Evolutionary conservation across 768 basidiomycete genomes (phyloP).

Genomic region (Saitozyma sp.): DNA sequence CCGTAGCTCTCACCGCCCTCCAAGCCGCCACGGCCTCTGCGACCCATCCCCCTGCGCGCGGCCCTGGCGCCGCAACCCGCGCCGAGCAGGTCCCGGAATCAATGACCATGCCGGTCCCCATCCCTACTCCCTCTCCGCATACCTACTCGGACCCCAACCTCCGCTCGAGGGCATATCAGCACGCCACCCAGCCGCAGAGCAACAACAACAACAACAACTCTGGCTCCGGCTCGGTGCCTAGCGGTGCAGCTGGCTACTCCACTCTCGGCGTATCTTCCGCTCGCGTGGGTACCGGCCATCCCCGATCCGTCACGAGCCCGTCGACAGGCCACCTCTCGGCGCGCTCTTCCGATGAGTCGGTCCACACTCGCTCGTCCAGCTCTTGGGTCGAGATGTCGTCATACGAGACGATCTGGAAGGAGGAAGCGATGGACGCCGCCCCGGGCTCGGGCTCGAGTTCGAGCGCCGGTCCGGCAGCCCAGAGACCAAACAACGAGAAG

Average conservation of each 20-base stretch:
- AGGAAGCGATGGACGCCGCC: constrained; percentile 29
- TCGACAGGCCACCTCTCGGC: constrained; percentile 9
- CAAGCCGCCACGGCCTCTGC: constrained; percentile 23
- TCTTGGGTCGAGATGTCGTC: constrained; percentile 25
- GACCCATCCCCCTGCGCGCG: not conserved
- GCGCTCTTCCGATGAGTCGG: constrained; percentile 10
- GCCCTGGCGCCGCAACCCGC: constrained; percentile 1
- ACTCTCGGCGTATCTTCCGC: not conserved
- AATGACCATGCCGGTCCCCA: constrained; percentile 42
- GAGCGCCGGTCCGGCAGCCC: constrained; percentile 2
- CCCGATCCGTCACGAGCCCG: constrained; percentile 1
- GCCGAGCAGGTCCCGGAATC: constrained; percentile 15
- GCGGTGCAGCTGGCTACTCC: not conserved
- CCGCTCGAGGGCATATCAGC: constrained; percentile 26
- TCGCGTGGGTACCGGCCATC: constrained; percentile 1
- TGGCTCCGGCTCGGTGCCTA: not conserved
- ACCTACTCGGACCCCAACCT: constrained; percentile 10
- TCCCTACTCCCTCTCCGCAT: constrained; percentile 22
- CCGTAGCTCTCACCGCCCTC: constrained; percentile 35
- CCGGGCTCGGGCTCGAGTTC: not conserved
- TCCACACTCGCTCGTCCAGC: not conserved
- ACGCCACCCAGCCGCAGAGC: constrained; percentile 10
- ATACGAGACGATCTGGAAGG: constrained; percentile 42
- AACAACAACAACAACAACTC: constrained; percentile 1
- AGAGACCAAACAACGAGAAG: constrained; percentile 25